Evolutionary conservation across 2,329 filamentous ascomycete species (phyloP), one percentile per base, ranked within the genome.

Genomic region (Penicillium oxalicum): DNA sequence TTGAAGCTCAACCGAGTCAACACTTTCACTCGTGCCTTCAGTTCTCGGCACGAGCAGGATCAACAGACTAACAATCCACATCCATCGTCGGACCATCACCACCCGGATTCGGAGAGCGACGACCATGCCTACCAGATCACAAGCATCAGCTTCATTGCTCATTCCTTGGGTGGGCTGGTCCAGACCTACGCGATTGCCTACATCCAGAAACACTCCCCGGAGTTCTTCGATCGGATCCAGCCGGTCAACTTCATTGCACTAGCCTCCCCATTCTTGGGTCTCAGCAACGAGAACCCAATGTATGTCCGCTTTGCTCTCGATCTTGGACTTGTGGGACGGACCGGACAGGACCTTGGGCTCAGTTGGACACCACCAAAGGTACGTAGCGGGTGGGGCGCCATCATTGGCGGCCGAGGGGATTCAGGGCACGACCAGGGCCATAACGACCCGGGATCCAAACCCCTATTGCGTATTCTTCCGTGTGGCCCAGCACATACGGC

Each of bases 231-330:
- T 43, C 74, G 83, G 4, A 95, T 96, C 60, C 80, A 83, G 55
- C 91, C 91, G 0, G 76, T 95, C 65, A 96, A 96, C 65, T 97
- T 97, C 63, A 86, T 97, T 56, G 79, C 87, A 27, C 74, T 97
- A 57, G 91, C 91, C 12, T 86, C 91, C 0, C 91, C 91, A 0
- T 89, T 96, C 57, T 73, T 97, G 1, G 91, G 91, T 0, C 74
- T 97, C 34, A 97, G 91, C 68, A 96, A 98, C 65, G 93, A 98
- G 65, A 98, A 98, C 60, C 93, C 93, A 0, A 77, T 97, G 48
- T 98, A 98, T 66, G 88, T 98, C 69, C 95, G 91, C 62, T 97
- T 98, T 67, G 93, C 93, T 0, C 75, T 98, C 3, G 93, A 98
- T 66, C 95, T 97, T 71, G 93, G 93, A 0, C 78, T 98, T 1